phyloP scores from a whole-genome alignment of 129 eudicot species.

The Kitagawia praeruptora region DNA sequence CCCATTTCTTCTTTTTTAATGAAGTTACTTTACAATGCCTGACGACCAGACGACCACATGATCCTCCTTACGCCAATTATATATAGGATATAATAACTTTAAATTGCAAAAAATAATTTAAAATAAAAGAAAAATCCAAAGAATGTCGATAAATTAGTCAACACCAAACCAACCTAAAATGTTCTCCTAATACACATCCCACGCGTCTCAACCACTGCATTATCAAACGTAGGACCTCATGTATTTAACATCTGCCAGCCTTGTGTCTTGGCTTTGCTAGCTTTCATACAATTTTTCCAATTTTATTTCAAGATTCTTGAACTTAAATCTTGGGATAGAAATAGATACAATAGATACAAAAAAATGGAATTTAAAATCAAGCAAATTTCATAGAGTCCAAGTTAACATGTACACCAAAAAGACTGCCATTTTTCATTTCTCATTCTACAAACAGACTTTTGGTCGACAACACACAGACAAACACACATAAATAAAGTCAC shows the following conservation, averaged over 20 bases:
- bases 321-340: background rate
- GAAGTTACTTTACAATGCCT: too few relatives aligned
- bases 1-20: too few relatives aligned
- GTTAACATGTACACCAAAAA: background rate
- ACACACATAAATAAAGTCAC: conserved; percentile 9
- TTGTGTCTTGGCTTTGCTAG: background rate
- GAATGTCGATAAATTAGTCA: conserved; percentile 12
- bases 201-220: conserved; percentile 8
- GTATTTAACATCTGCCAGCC: conserved; percentile 9
- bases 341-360: background rate
- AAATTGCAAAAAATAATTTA: background rate
- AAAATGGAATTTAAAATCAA: background rate
- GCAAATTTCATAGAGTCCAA: background rate
- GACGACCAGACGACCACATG: too few relatives aligned
- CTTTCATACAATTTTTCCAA: background rate
- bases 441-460: background rate
- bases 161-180: conserved; percentile 25
- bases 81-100: too few relatives aligned
- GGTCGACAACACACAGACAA: conserved; percentile 3
- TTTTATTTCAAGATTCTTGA: too few relatives aligned
- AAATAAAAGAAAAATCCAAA: background rate
- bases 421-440: background rate
- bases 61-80: too few relatives aligned
- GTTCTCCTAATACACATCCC: conserved; percentile 4
- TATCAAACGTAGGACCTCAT: background rate